phyloP scores from a whole-genome alignment of 495 filamentous ascomycete genomes.

The Annulohypoxylon bovei region DNA sequence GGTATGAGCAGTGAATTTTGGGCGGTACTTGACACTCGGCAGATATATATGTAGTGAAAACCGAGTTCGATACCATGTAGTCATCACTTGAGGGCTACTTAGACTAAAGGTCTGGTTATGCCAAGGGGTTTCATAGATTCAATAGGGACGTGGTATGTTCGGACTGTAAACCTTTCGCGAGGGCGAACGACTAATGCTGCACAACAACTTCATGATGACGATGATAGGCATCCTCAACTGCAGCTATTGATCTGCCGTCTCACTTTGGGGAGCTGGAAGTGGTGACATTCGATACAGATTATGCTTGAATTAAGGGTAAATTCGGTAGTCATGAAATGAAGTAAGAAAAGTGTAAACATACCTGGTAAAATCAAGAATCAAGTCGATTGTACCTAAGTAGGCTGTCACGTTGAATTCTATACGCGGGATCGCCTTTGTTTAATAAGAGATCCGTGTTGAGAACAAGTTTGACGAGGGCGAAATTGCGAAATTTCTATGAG shows the following conservation, averaged over 20 bases:
- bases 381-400: background rate
- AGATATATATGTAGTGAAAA: background rate
- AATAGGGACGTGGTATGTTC: background rate
- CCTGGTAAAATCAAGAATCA: slow-evolving; percentile 1
- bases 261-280: background rate
- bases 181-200: background rate
- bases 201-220: background rate
- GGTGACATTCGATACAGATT: background rate
- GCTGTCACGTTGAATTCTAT: background rate
- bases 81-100: background rate
- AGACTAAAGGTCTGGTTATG: background rate
- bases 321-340: background rate
- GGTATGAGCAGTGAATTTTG: background rate
- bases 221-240: background rate
- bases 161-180: background rate
- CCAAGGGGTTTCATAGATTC: background rate
- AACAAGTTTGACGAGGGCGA: slow-evolving; percentile 6
- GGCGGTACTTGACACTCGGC: background rate
- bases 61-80: background rate
- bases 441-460: background rate
- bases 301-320: background rate
- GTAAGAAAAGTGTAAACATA: slow-evolving; percentile 4
- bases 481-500: background rate
- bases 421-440: background rate
- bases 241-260: background rate